phyloP scores from a whole-genome alignment of 352 stramenopile genomes.

The Elongisporangium senticosum region DNA sequence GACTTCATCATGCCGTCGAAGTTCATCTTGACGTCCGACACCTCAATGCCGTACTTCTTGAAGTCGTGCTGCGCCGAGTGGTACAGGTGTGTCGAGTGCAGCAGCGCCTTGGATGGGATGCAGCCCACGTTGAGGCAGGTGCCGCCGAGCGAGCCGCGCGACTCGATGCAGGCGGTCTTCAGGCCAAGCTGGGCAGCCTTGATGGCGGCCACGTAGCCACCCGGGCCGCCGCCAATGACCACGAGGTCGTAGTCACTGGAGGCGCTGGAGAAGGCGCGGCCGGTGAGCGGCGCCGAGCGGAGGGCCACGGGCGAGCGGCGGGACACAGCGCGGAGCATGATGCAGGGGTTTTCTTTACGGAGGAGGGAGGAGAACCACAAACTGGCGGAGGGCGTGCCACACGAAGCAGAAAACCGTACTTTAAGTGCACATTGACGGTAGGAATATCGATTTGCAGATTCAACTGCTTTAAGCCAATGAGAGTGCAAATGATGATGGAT shows the following conservation, averaged over 20 bases:
- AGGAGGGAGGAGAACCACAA: conserved; percentile 1
- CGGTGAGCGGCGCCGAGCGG: conserved; percentile 11
- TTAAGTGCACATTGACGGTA: neutral
- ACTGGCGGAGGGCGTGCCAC: too few species aligned
- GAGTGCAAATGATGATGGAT: too few species aligned
- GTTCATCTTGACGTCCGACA: conserved; percentile 89
- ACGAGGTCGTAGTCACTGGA: conserved; percentile 75
- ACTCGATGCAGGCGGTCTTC: conserved; percentile 98
- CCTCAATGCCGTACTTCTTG: conserved; percentile 93
- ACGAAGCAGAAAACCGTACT: conserved; percentile 1
- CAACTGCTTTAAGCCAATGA: too few species aligned
- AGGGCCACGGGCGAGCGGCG: conserved; percentile 28
- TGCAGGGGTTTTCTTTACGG: neutral
- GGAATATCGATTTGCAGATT: too few species aligned
- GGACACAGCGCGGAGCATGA: conserved; percentile 33
- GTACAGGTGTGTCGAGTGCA: conserved; percentile 95
- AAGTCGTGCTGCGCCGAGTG: conserved; percentile 97
- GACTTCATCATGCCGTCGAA: conserved; percentile 95
- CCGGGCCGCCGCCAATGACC: conserved; percentile 94
- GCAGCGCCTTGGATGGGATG: conserved; percentile 98
- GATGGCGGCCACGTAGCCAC: conserved; percentile 98
- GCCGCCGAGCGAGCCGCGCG: conserved; percentile 91
- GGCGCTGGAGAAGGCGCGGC: conserved; percentile 41
- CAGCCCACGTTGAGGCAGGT: conserved; percentile 99
- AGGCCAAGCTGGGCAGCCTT: conserved; percentile 97